Conservation (phyloP, 2,329 filamentous ascomycete species). For the Allantophomopsis lycopodina region DNA sequence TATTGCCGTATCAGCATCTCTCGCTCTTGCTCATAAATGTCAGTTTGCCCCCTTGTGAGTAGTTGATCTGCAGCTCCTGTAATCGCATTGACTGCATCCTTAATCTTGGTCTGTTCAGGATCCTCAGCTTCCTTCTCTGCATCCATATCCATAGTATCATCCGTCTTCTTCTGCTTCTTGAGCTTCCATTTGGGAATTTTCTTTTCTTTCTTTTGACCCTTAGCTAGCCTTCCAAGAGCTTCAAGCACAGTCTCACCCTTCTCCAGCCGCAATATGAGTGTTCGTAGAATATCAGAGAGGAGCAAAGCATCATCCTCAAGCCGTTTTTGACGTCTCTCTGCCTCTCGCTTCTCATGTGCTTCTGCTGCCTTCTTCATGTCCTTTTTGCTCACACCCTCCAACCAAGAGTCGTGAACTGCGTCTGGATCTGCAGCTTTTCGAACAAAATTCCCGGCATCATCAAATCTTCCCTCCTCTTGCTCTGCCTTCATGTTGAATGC, state of each 20-base stretch:
- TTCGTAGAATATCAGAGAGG: slow-evolving; percentile 58
- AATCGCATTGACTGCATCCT: slow-evolving; percentile 63
- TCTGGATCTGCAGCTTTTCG: slow-evolving; percentile 82
- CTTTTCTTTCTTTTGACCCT: slow-evolving; percentile 44
- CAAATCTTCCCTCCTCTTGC: slow-evolving; percentile 85
- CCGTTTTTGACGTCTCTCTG: slow-evolving; percentile 57
- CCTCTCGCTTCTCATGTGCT: slow-evolving; percentile 74
- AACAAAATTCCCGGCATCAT: slow-evolving; percentile 82
- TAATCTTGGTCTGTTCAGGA: slow-evolving; percentile 54
- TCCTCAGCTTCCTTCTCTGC: slow-evolving; percentile 40
- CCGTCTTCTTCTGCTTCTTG: slow-evolving; percentile 49
- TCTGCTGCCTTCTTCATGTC: slow-evolving; percentile 81
- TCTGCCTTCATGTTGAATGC: slow-evolving; percentile 90
- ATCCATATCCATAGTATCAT: slow-evolving; percentile 60
- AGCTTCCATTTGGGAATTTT: slow-evolving; percentile 54
- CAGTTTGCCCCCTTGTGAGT: slow-evolving; percentile 66
- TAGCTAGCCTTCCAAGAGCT: slow-evolving; percentile 70
- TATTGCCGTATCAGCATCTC: slow-evolving; percentile 77
- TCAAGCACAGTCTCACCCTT: slow-evolving; percentile 78
- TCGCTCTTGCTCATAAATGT: slow-evolving; percentile 85
- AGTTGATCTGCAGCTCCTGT: slow-evolving; percentile 85
- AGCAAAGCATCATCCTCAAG: slow-evolving; percentile 62
- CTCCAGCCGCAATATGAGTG: slow-evolving; percentile 61
- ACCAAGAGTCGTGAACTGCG: slow-evolving; percentile 81
- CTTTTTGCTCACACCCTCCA: slow-evolving; percentile 85